Base-by-base conservation (phyloP, 108 stramenopile genomes). In the Cyclostephanos tholiformis region DNA sequence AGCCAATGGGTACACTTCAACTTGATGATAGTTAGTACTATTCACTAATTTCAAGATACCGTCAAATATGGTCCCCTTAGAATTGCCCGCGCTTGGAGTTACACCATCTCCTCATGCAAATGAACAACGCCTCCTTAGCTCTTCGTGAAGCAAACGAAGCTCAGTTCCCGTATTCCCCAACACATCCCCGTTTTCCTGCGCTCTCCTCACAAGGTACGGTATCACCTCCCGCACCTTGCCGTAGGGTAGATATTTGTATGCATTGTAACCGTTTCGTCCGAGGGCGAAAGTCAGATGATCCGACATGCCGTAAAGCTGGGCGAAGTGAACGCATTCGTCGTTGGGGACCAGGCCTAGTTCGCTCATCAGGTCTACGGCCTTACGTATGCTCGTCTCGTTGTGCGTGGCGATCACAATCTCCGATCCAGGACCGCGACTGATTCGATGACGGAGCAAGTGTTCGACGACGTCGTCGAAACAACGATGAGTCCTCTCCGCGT, bases 241-340 rank as follows among this genome's bases (percentile, higher is more conserved):
- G 75, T 98, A 99, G 1, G 98, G 99, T 3, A 98, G 72, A 70
- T 98, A 98, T 77, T 98, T 98, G 89, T 83, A 95, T 20, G 85
- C 87, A 58, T 86, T 84, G 75, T 88, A 98, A 16, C 93, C 94
- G 52, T 75, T 50, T 14, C 67, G 60, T n/a, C 96, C 99, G n/a
- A 99, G 86, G 36, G 89, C 84, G 78, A 92, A 94, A n/a, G 95
- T 93, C 26, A 99, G 71, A 69, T 96, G 87, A 69, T 99, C 99
- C 13, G 88, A 81, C 97, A 99, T 98, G 55, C 99, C 98, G 41
- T 95, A 94, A 1, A 99, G 90, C 81, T 99, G 99, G 0, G 94
- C 99, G 80, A 99, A 99, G 75, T 85, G 82, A 0, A 91, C 64
- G 20, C 65, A 68, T 12, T 63, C 16, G 52, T 79, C 80, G 2